Conservation (phyloP, 2,329 filamentous ascomycete species). For the Colletotrichum sp. region DNA sequence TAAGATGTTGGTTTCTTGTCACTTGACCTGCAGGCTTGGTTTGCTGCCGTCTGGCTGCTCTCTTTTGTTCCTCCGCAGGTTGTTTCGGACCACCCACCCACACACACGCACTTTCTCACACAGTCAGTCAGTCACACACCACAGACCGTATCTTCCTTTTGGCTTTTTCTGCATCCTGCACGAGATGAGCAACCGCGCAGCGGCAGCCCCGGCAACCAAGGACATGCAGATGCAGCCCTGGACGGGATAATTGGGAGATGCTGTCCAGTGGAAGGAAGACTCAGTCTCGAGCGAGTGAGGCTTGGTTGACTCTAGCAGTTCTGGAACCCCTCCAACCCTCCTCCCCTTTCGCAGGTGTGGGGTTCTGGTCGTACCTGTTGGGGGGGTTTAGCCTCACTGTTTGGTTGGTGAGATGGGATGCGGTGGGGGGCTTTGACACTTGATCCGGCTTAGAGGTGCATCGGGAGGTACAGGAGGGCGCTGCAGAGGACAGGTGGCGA, state of each 20-base stretch:
- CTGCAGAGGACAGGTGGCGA: background rate
- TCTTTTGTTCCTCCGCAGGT: background rate
- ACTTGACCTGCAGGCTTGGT: background rate
- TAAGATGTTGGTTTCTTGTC: background rate
- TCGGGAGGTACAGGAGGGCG: background rate
- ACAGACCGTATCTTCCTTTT: background rate
- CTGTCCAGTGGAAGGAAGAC: background rate
- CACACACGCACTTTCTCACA: background rate
- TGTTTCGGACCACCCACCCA: background rate
- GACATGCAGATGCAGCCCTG: background rate
- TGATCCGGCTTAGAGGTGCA: background rate
- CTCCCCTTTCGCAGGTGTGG: background rate
- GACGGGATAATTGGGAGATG: background rate
- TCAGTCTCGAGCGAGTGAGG: background rate
- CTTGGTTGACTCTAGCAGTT: background rate
- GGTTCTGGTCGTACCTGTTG: background rate
- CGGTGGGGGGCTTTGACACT: background rate
- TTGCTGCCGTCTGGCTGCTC: background rate
- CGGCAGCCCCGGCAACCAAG: background rate
- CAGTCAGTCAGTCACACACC: background rate
- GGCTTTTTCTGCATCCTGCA: background rate
- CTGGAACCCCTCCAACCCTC: background rate
- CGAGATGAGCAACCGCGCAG: background rate
- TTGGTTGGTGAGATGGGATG: background rate
- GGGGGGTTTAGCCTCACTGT: background rate